phyloP scores from a whole-genome alignment of 106 monocot genomes.

The Acorus calamus region DNA sequence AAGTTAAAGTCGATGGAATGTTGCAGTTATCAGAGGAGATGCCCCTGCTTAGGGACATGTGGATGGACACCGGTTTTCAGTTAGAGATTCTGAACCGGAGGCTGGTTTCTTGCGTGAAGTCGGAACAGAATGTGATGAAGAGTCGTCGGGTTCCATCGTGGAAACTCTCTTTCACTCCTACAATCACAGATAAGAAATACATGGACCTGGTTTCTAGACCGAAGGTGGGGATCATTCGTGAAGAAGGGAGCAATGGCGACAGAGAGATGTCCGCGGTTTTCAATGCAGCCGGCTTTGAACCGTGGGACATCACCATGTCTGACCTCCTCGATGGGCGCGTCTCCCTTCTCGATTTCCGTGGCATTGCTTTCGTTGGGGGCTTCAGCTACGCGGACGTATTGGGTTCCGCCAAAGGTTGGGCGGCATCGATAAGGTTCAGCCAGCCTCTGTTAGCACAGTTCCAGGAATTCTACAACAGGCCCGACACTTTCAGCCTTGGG shows the following conservation, averaged over 20 bases:
- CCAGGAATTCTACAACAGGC: constrained; percentile 59
- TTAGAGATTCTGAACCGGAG: constrained; percentile 65
- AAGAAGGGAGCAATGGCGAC: constrained; percentile 97
- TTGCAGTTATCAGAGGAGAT: constrained; percentile 55
- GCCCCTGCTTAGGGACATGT: constrained; percentile 63
- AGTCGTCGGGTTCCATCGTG: constrained; percentile 49
- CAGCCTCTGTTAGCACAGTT: constrained; percentile 49
- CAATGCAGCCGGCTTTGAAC: constrained; percentile 84
- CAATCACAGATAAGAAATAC: constrained; percentile 42
- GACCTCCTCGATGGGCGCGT: constrained; percentile 50
- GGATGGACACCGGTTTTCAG: constrained; percentile 92
- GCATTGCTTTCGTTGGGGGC: constrained; percentile 92
- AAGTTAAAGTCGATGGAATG: constrained; percentile 49
- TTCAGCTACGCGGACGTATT: constrained; percentile 97
- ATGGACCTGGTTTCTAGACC: constrained; percentile 38
- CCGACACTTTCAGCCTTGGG: constrained; percentile 90
- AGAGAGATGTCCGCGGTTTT: constrained; percentile 94
- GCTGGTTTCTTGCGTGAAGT: constrained; percentile 69
- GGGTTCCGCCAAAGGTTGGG: constrained; percentile 94
- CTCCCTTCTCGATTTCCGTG: constrained; percentile 55
- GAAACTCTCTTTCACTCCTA: constrained; percentile 62
- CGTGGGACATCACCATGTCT: constrained; percentile 92
- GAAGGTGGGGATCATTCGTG: constrained; percentile 86
- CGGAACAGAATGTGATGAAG: constrained; percentile 75
- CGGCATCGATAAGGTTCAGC: constrained; percentile 85